Percentiles rank a stretch among this genome's conserved stretches.
Evolutionary conservation across 2,329 filamentous ascomycete genomes (phyloP).

Genomic region (Aspergillus clavatus): DNA sequence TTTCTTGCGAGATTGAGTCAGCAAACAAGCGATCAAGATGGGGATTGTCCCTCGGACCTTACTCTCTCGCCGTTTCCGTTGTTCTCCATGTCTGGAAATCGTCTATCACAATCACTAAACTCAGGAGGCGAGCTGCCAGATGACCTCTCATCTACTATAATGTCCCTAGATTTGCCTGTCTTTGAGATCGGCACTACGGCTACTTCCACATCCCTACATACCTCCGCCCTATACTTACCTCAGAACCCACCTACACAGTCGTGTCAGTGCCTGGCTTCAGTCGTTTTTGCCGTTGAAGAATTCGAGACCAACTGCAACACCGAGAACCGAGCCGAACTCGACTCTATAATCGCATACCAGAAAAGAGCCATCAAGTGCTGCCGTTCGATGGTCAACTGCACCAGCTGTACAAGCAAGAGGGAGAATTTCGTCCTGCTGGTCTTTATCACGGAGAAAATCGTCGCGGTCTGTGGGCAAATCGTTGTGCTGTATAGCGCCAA

Average conservation of each 20-base stretch:
- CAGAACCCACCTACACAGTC: background rate
- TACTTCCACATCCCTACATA: background rate
- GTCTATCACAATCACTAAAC: background rate
- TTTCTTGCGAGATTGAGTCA: background rate
- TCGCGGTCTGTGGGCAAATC: background rate
- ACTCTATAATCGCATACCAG: background rate
- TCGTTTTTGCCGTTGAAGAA: background rate
- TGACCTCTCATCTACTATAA: background rate
- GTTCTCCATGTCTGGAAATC: background rate
- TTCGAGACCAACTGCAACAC: background rate
- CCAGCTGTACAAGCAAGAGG: background rate
- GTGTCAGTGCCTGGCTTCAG: background rate
- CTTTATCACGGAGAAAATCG: background rate
- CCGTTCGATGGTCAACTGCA: background rate
- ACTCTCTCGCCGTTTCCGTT: background rate
- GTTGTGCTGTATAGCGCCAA: background rate
- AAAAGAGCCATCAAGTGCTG: background rate
- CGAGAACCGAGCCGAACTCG: background rate
- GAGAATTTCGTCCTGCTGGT: background rate
- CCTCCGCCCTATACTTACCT: background rate
- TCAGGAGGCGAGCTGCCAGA: background rate
- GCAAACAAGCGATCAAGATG: background rate
- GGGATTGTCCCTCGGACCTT: background rate
- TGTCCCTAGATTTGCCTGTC: background rate
- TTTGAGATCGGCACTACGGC: background rate